Percentiles rank a stretch among this genome's conserved stretches.
Evolutionary conservation across 139 green algal genomes (phyloP).

Genomic region (Dunaliella primolecta): DNA sequence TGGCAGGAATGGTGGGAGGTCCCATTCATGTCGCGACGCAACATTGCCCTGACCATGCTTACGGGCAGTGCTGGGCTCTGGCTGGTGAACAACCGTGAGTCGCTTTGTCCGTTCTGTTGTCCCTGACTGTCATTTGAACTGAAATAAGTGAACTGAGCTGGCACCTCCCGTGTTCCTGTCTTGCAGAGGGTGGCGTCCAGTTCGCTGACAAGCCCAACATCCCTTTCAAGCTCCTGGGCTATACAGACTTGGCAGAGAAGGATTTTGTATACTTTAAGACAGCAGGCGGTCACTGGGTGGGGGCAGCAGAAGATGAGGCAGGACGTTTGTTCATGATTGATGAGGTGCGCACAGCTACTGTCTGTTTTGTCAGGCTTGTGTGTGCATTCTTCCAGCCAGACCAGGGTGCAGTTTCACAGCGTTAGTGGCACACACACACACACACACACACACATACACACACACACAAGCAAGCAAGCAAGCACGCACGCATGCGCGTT

Average conservation of each 20-base stretch:
- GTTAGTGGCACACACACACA: not conserved
- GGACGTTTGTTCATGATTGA: slow-evolving; percentile 57
- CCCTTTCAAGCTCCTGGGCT: slow-evolving; percentile 27
- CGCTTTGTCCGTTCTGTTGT: no score
- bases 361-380: not conserved
- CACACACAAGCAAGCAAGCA: no score
- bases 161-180: no score
- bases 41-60: slow-evolving; percentile 45
- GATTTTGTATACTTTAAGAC: slow-evolving; percentile 57
- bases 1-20: slow-evolving; percentile 22
- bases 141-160: no score
- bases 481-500: not conserved
- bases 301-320: slow-evolving; percentile 38
- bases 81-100: slow-evolving; percentile 50
- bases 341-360: slow-evolving; percentile 21
- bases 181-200: slow-evolving; percentile 18
- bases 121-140: no score
- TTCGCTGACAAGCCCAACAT: slow-evolving; percentile 33
- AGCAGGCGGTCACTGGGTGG: slow-evolving; percentile 46
- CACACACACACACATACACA: no score
- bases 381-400: no score
- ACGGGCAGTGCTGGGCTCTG: slow-evolving; percentile 36
- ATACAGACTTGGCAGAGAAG: slow-evolving; percentile 33
- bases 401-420: no score
- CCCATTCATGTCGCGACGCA: slow-evolving; percentile 39